These are phyloP conservation scores for Rhodofomes roseus DNA, from an alignment of 1,284 basidiomycete species.

Conservation along the genomic window DNA sequence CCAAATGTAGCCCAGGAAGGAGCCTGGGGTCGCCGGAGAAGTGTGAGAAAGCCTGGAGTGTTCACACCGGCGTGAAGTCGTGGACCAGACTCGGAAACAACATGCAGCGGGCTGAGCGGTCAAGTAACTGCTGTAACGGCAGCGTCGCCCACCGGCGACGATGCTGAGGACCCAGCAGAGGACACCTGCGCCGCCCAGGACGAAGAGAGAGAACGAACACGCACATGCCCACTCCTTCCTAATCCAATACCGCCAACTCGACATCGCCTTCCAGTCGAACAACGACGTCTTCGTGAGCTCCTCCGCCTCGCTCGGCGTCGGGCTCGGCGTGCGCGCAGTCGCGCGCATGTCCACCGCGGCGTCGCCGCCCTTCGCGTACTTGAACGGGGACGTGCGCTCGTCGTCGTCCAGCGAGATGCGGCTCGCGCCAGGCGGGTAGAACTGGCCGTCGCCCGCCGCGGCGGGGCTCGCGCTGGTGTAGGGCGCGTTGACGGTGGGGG, in stretches of 20 bases:
- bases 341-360: slow-evolving; percentile 19
- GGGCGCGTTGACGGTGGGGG: slow-evolving; percentile 5
- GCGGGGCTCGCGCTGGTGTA: slow-evolving; percentile 13
- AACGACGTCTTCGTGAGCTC: slow-evolving; percentile 33
- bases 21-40: neutral
- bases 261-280: slow-evolving; percentile 42
- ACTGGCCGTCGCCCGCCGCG: slow-evolving; percentile 9
- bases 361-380: slow-evolving; percentile 9
- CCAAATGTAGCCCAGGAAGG: neutral
- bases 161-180: neutral
- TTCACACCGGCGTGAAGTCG: neutral
- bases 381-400: slow-evolving; percentile 1
- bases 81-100: neutral
- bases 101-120: too few relatives aligned
- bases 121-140: neutral
- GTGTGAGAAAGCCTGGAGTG: neutral
- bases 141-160: neutral
- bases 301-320: slow-evolving; percentile 36
- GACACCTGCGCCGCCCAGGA: neutral
- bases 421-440: slow-evolving; percentile 22
- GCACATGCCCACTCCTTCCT: slow-evolving; percentile 46
- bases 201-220: slow-evolving; percentile 17
- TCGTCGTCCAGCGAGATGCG: slow-evolving; percentile 16
- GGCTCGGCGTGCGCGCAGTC: slow-evolving; percentile 36
- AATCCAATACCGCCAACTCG: slow-evolving; percentile 45